A percentile compares a stretch with the other conserved stretches of the same genome.
phyloP scores from a whole-genome alignment of 371 early-diverging fungal genomes.

The Lichtheimia ramosa region DNA sequence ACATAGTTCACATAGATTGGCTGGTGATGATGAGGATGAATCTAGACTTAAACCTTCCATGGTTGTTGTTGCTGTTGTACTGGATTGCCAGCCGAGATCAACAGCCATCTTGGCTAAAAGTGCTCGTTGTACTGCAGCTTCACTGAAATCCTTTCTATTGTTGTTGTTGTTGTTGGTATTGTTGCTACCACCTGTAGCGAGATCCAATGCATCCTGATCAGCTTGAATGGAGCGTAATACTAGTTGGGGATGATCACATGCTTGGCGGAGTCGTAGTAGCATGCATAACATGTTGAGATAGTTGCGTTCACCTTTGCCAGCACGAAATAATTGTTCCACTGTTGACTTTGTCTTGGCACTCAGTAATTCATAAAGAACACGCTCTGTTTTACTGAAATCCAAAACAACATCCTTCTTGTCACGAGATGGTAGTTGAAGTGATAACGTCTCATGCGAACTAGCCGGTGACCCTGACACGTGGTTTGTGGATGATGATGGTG shows the following conservation, averaged over 20 bases:
- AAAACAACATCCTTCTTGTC: constrained; percentile 53
- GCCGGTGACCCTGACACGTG: constrained; percentile 2
- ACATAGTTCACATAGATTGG: constrained; percentile 31
- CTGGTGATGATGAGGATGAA: too few relatives aligned
- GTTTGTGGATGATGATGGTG: constrained; percentile 2
- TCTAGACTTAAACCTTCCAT: neutral
- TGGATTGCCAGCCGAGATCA: constrained; percentile 28
- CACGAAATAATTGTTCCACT: constrained; percentile 38
- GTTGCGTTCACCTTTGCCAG: constrained; percentile 46
- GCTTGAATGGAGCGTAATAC: constrained; percentile 66
- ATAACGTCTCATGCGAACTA: constrained; percentile 13
- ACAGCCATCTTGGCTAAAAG: constrained; percentile 28
- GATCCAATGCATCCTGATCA: constrained; percentile 38
- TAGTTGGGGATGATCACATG: constrained; percentile 77
- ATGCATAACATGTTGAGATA: constrained; percentile 62
- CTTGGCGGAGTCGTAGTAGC: constrained; percentile 59
- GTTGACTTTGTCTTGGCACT: constrained; percentile 44
- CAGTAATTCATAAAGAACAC: constrained; percentile 61
- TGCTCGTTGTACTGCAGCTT: constrained; percentile 18
- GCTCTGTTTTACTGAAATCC: constrained; percentile 57
- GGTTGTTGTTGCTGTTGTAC: neutral
- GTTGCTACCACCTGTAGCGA: constrained; percentile 12
- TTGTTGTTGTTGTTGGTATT: neutral
- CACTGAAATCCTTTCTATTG: constrained; percentile 7
- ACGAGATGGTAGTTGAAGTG: constrained; percentile 62